A percentile compares a stretch with the other conserved stretches of the same genome.
phyloP scores from a whole-genome alignment of 352 stramenopile species.

The Sclerospora graminicola region DNA sequence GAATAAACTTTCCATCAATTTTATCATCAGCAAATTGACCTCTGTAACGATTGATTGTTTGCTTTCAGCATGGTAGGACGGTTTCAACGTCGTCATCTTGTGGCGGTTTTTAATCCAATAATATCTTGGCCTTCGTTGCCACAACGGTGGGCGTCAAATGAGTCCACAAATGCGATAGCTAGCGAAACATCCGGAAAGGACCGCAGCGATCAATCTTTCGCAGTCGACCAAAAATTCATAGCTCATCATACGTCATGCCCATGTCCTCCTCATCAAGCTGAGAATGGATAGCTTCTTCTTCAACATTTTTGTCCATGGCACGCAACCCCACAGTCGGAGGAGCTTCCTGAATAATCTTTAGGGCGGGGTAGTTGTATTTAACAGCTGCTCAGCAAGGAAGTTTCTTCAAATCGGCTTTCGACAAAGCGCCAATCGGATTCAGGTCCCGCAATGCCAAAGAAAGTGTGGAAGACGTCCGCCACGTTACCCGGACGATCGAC shows the following conservation, averaged over 20 bases:
- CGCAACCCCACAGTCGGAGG: slow-evolving; percentile 93
- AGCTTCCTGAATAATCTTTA: slow-evolving; percentile 89
- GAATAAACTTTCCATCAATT: too few species aligned
- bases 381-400: slow-evolving; percentile 89
- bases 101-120: slow-evolving; percentile 98
- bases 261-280: slow-evolving; percentile 99
- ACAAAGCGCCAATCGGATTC: slow-evolving; percentile 97
- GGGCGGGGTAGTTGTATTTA: slow-evolving; percentile 86
- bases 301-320: slow-evolving; percentile 74
- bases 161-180: slow-evolving; percentile 82
- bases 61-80: slow-evolving; percentile 96
- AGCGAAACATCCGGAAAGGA: slow-evolving; percentile 91
- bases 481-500: too few species aligned
- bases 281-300: slow-evolving; percentile 75
- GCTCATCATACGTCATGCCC: slow-evolving; percentile 98
- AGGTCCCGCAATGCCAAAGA: too few species aligned
- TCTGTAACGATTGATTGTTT: too few species aligned
- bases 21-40: too few species aligned
- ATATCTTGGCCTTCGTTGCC: slow-evolving; percentile 91
- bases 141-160: slow-evolving; percentile 69
- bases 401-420: slow-evolving; percentile 93
- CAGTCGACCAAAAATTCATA: slow-evolving; percentile 92
- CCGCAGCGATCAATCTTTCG: slow-evolving; percentile 94
- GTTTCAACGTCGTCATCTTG: slow-evolving; percentile 99
- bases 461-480: too few species aligned